Evolutionary conservation across 441 rosid species (phyloP).

Genomic region (Lepidium campestre): DNA sequence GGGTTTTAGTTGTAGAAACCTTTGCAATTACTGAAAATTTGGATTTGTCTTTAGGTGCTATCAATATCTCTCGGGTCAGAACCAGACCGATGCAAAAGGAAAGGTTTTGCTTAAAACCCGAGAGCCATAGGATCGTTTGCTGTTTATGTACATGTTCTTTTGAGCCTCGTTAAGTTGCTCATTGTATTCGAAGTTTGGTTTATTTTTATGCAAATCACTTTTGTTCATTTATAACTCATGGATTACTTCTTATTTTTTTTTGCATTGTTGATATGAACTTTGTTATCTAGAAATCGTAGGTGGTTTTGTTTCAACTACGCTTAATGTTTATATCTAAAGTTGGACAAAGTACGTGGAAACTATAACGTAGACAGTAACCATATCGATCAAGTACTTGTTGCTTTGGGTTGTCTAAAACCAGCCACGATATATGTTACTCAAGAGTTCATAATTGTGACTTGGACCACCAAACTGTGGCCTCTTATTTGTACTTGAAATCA

Average conservation of each 20-base stretch:
- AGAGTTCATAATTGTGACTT: background rate
- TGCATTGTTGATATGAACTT: background rate
- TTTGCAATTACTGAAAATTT: background rate
- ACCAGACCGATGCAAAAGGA: constrained; percentile 26
- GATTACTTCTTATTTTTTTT: background rate
- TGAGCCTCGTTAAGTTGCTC: constrained; percentile 8
- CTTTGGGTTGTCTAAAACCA: background rate
- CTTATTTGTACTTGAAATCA: background rate
- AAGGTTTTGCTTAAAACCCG: constrained; percentile 19
- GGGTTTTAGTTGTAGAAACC: constrained; percentile 6
- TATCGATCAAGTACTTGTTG: background rate
- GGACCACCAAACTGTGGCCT: background rate
- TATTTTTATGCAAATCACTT: constrained; percentile 9
- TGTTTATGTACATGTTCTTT: constrained; percentile 20
- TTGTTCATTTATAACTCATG: background rate
- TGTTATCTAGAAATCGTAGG: background rate
- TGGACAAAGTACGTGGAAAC: background rate
- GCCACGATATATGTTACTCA: background rate
- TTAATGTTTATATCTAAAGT: background rate
- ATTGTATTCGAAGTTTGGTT: constrained; percentile 12
- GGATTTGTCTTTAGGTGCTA: constrained; percentile 22
- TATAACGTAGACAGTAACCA: background rate
- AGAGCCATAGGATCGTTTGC: constrained; percentile 21
- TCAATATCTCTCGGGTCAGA: constrained; percentile 22
- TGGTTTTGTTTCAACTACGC: background rate